Conservation (phyloP, 2,329 filamentous ascomycete genomes). For the Nakataea oryzae region DNA sequence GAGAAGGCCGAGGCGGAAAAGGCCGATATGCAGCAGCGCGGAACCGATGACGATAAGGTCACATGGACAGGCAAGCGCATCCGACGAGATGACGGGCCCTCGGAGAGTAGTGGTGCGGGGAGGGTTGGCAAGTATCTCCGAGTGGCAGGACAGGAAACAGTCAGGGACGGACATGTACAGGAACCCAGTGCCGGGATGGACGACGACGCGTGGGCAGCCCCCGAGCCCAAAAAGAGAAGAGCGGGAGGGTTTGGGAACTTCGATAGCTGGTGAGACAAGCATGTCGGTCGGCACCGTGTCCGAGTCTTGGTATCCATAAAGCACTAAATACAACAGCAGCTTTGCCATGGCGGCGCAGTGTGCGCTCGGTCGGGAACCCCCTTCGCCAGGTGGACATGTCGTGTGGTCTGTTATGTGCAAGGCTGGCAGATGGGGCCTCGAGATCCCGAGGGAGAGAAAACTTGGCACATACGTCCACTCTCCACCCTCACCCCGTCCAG, state of each 20-base stretch:
- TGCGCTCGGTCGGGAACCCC: too few relatives aligned
- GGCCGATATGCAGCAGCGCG: conserved; percentile 55
- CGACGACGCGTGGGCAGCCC: conserved; percentile 49
- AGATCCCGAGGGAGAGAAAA: too few relatives aligned
- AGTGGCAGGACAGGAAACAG: conserved; percentile 16
- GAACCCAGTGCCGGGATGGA: conserved; percentile 19
- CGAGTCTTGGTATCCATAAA: too few relatives aligned
- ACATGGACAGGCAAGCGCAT: conserved; percentile 97
- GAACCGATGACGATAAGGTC: conserved; percentile 75
- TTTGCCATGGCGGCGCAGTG: too few relatives aligned
- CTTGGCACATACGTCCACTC: too few relatives aligned
- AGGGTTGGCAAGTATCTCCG: conserved; percentile 77
- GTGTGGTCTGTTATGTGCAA: too few relatives aligned
- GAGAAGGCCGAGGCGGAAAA: conserved; percentile 47
- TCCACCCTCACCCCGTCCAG: too few relatives aligned
- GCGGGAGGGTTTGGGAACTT: conserved; percentile 86
- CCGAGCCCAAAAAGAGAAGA: conserved; percentile 68
- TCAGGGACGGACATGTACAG: conserved; percentile 23
- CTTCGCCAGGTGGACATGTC: too few relatives aligned
- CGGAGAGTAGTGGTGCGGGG: conserved; percentile 42
- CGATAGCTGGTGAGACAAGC: conserved; percentile 90
- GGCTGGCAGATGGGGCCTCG: too few relatives aligned
- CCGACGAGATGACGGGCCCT: conserved; percentile 25
- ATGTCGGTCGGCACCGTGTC: too few relatives aligned
- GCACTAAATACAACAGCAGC: too few relatives aligned